Evolutionary conservation across 2,329 filamentous ascomycete genomes (phyloP).

Genomic region (Boeremia exigua): DNA sequence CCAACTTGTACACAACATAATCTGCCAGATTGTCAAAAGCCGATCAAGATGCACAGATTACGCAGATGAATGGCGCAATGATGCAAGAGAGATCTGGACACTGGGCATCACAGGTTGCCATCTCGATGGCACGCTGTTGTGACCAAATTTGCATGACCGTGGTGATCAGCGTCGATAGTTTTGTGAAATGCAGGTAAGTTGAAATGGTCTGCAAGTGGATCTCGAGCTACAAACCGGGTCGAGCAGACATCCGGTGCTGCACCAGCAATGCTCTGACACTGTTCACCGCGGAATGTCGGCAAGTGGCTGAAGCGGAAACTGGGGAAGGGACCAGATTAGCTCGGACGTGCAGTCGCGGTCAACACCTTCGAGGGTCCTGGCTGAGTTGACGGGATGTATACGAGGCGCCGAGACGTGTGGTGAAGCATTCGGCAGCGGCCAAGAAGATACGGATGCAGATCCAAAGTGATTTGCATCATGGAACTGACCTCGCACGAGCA

Average conservation of each 20-base stretch:
- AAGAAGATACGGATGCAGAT: background rate
- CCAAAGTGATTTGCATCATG: background rate
- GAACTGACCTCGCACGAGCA: background rate
- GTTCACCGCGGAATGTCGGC: background rate
- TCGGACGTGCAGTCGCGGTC: background rate
- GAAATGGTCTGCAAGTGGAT: slow-evolving; percentile 1
- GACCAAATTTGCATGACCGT: slow-evolving; percentile 6
- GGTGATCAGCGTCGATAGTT: slow-evolving; percentile 4
- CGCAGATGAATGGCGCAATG: slow-evolving; percentile 6
- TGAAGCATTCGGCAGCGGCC: slow-evolving; percentile 7
- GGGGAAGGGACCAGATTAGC: slow-evolving; percentile 11
- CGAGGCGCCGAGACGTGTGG: background rate
- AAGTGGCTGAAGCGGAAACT: slow-evolving; percentile 3
- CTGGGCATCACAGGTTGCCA: background rate
- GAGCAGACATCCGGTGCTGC: slow-evolving; percentile 7
- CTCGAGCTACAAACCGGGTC: background rate
- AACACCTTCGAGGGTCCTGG: background rate
- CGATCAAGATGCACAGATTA: background rate
- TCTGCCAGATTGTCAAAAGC: background rate
- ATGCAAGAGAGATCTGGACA: background rate
- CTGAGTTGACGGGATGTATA: background rate
- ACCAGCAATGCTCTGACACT: slow-evolving; percentile 10
- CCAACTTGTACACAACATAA: background rate
- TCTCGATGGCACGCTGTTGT: slow-evolving; percentile 7
- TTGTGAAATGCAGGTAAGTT: background rate